A percentile compares a stretch with the other conserved stretches of the same genome.
These are phyloP conservation scores for Cynara cardunculus DNA, from an alignment of 129 eudicot genomes.

Conservation along the genomic window DNA sequence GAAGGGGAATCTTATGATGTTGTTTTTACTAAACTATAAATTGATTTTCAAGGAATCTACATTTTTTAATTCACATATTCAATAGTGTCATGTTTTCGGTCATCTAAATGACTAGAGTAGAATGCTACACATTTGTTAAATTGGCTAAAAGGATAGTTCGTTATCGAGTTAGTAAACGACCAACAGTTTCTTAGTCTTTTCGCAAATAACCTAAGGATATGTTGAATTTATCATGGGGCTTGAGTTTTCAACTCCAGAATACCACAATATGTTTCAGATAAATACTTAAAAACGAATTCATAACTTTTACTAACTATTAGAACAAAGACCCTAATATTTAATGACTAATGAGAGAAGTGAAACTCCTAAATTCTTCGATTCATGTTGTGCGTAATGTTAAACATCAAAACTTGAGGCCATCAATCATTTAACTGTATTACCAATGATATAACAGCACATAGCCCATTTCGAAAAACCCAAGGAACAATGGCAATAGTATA, in stretches of 20 bases:
- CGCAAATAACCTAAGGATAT: background rate
- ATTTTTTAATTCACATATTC: background rate
- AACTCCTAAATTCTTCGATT: background rate
- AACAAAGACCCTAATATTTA: background rate
- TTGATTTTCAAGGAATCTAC: background rate
- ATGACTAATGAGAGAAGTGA: background rate
- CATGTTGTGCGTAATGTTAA: background rate
- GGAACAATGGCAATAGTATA: background rate
- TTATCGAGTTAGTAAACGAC: background rate
- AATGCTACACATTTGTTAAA: background rate
- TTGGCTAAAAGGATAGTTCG: background rate
- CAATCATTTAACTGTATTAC: background rate
- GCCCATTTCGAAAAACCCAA: background rate
- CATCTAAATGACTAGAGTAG: background rate
- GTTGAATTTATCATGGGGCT: background rate
- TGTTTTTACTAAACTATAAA: background rate
- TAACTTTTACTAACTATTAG: background rate
- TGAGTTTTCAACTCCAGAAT: background rate
- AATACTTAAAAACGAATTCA: background rate
- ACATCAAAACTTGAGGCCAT: background rate
- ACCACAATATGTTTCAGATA: background rate
- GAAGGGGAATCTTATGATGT: background rate
- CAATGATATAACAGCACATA: background rate
- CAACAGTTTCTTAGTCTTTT: background rate
- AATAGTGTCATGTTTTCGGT: background rate